These are phyloP conservation scores for Fusarium redolens DNA, from an alignment of 2,329 filamentous ascomycete species.

Conservation along the genomic window DNA sequence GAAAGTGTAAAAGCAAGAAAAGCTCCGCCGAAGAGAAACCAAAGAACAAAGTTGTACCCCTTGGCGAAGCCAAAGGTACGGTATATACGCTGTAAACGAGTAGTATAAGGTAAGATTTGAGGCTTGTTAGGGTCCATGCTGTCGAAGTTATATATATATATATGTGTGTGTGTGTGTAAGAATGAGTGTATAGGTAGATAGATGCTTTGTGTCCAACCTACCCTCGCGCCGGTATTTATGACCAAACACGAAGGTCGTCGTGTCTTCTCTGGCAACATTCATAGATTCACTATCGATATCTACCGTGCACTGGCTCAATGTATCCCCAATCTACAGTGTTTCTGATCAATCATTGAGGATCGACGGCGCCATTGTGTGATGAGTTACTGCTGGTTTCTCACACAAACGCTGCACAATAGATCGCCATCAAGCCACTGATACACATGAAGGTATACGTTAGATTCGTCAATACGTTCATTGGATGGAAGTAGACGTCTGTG, in stretches of 20 bases:
- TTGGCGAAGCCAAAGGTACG: constrained; percentile 65
- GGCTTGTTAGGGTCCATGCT: background rate
- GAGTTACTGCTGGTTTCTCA: constrained; percentile 6
- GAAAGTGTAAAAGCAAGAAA: constrained; percentile 39
- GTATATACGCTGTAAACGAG: constrained; percentile 48
- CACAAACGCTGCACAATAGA: constrained; percentile 6
- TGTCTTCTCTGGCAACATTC: background rate
- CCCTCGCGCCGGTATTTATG: constrained; percentile 15
- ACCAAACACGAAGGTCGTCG: background rate
- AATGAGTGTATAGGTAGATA: background rate
- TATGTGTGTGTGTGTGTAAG: background rate
- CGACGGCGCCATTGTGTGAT: constrained; percentile 22
- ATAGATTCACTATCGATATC: background rate
- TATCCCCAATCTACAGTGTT: constrained; percentile 1
- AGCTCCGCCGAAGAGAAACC: constrained; percentile 59
- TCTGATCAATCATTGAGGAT: constrained; percentile 8
- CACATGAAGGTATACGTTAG: background rate
- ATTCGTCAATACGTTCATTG: background rate
- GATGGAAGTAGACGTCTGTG: background rate
- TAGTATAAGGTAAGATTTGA: background rate
- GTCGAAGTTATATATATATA: background rate
- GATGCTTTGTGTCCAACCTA: background rate
- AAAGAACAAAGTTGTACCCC: constrained; percentile 68
- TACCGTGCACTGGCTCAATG: background rate
- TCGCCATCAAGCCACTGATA: constrained; percentile 21